Percentiles rank a stretch among this genome's conserved stretches.
phyloP scores from a whole-genome alignment of 305 asterid genomes.

The Fraxinus nigra region DNA sequence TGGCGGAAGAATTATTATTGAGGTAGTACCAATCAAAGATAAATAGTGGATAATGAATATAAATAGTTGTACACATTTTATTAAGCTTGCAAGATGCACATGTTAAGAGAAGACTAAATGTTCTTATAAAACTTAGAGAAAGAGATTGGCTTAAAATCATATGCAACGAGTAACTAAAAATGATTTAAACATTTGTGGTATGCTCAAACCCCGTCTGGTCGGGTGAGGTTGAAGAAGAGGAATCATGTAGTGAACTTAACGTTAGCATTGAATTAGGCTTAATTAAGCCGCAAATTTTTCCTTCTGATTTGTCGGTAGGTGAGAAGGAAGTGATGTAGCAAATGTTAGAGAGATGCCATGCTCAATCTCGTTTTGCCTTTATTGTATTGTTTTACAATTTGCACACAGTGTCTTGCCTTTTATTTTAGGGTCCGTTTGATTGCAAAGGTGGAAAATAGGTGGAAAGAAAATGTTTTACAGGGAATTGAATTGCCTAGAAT shows the following conservation, averaged over 20 bases:
- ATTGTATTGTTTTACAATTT: neutral
- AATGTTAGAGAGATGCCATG: neutral
- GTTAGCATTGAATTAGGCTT: neutral
- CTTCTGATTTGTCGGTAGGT: neutral
- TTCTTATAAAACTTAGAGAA: neutral
- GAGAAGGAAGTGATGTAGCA: neutral
- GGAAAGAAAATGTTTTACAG: too few relatives aligned
- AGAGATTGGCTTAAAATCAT: neutral
- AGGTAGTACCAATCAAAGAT: neutral
- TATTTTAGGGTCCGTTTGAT: neutral
- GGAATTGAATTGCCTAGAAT: too few relatives aligned
- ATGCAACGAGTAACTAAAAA: neutral
- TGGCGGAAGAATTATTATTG: neutral
- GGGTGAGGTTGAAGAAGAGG: neutral
- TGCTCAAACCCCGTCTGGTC: neutral
- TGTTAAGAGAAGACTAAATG: neutral
- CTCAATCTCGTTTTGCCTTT: neutral
- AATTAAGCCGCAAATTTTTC: neutral
- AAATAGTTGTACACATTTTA: neutral
- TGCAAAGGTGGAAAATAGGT: too few relatives aligned
- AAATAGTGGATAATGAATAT: neutral
- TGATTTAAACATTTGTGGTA: neutral
- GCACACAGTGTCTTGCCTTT: neutral
- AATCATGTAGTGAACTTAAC: neutral
- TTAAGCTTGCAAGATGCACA: neutral